Conservation (phyloP, 2,329 filamentous ascomycete genomes). For the Paecilomyces sp. region DNA sequence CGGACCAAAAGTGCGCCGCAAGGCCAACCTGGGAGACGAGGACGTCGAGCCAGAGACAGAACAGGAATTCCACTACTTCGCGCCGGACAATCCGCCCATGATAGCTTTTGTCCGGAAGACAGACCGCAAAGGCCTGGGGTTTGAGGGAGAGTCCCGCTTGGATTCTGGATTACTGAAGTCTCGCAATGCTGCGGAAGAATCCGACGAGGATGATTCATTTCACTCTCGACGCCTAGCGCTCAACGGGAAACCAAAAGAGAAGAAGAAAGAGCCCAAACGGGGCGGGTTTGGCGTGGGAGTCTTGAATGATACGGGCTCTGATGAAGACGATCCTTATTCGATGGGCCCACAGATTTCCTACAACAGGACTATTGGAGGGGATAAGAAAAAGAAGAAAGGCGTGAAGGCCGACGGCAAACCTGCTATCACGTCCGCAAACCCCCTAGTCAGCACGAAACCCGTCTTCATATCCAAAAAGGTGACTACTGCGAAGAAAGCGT, state of each 20-base stretch:
- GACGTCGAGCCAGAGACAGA: slow-evolving; percentile 23
- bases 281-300: slow-evolving; percentile 81
- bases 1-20: slow-evolving; percentile 73
- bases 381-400: slow-evolving; percentile 66
- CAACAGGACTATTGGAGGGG: slow-evolving; percentile 70
- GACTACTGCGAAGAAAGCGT: slow-evolving; percentile 32
- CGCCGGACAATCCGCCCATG: slow-evolving; percentile 70
- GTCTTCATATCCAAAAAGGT: slow-evolving; percentile 67
- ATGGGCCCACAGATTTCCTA: slow-evolving; percentile 87
- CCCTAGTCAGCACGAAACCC: slow-evolving; percentile 58
- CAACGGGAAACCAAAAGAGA: slow-evolving; percentile 35
- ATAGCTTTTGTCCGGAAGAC: slow-evolving; percentile 41
- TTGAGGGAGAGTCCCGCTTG: slow-evolving; percentile 33
- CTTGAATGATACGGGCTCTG: slow-evolving; percentile 86
- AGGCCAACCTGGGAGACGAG: slow-evolving; percentile 59
- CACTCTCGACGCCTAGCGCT: slow-evolving; percentile 26
- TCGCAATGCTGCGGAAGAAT: slow-evolving; percentile 16
- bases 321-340: slow-evolving; percentile 91
- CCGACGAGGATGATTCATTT: slow-evolving; percentile 28
- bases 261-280: slow-evolving; percentile 51
- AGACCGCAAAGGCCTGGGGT: slow-evolving; percentile 42
- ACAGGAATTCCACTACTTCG: slow-evolving; percentile 65
- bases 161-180: slow-evolving; percentile 10
- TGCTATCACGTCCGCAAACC: slow-evolving; percentile 51
- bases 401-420: slow-evolving; percentile 22